These are phyloP conservation scores for Lentinus polychrous DNA, from an alignment of 1,284 basidiomycete genomes.

Conservation along the genomic window DNA sequence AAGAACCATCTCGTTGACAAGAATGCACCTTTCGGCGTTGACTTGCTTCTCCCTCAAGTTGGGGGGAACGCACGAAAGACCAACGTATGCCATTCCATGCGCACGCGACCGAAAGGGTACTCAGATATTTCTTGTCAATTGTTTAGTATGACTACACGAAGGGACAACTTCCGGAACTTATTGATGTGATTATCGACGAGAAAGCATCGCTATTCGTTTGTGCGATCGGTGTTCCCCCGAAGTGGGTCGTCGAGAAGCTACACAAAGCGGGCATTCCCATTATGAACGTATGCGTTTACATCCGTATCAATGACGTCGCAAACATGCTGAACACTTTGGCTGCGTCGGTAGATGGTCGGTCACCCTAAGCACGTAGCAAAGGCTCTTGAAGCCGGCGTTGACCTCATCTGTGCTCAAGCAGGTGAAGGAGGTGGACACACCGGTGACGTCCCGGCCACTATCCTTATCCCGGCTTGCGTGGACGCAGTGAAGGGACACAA, in stretches of 20 bases:
- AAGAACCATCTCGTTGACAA: constrained; percentile 66
- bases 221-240: constrained; percentile 80
- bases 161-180: constrained; percentile 71
- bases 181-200: constrained; percentile 86
- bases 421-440: constrained; percentile 86
- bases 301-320: background rate
- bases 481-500: constrained; percentile 69
- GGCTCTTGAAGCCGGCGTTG: constrained; percentile 75
- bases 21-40: constrained; percentile 80
- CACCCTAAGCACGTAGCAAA: constrained; percentile 82
- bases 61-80: constrained; percentile 81
- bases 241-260: constrained; percentile 67
- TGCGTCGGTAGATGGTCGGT: constrained; percentile 76
- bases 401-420: constrained; percentile 86
- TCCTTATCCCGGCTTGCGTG: constrained; percentile 83
- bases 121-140: background rate
- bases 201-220: constrained; percentile 80
- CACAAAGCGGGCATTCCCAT: constrained; percentile 77
- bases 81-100: constrained; percentile 52
- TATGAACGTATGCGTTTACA: constrained; percentile 58
- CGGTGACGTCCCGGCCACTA: constrained; percentile 63
- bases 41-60: constrained; percentile 78
- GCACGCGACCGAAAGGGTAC: background rate
- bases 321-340: no score
- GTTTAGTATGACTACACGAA: constrained; percentile 72